phyloP scores from a whole-genome alignment of 2,329 filamentous ascomycete genomes.

The Fusarium miscanthi region DNA sequence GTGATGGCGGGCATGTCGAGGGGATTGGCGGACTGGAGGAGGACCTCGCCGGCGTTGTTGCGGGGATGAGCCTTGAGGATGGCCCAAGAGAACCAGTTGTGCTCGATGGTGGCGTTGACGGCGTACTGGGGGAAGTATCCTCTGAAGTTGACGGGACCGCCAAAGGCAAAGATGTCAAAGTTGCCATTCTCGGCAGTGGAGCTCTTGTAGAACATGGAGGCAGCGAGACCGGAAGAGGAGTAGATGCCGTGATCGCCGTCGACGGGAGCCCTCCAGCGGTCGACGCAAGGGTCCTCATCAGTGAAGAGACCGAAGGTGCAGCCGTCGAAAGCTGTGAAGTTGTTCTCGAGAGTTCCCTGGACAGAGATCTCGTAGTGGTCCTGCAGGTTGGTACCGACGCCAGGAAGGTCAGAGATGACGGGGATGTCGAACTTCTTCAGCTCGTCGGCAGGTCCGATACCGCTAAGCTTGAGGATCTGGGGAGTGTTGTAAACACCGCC shows the following conservation, averaged over 20 bases:
- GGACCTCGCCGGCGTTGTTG: conserved; percentile 71
- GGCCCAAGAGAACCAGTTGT: conserved; percentile 55
- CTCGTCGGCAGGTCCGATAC: conserved; percentile 57
- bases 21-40: conserved; percentile 69
- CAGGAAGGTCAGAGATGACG: conserved; percentile 60
- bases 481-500: conserved; percentile 63
- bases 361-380: conserved; percentile 61
- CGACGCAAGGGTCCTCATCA: conserved; percentile 52
- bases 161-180: conserved; percentile 65
- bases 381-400: conserved; percentile 68
- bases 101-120: conserved; percentile 56
- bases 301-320: conserved; percentile 49
- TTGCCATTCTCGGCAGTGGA: conserved; percentile 52
- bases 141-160: conserved; percentile 64
- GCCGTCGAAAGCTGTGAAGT: conserved; percentile 46
- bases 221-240: conserved; percentile 62
- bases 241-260: conserved; percentile 48
- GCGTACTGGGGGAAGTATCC: conserved; percentile 68
- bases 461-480: conserved; percentile 63
- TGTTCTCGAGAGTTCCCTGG: conserved; percentile 40
- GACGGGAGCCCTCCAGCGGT: conserved; percentile 48
- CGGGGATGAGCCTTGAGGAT: conserved; percentile 71
- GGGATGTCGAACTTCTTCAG: conserved; percentile 58
- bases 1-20: conserved; percentile 71
- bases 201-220: conserved; percentile 56